Conservation (phyloP, 306 rosid genomes). For the Pyrus bretschneideri region DNA sequence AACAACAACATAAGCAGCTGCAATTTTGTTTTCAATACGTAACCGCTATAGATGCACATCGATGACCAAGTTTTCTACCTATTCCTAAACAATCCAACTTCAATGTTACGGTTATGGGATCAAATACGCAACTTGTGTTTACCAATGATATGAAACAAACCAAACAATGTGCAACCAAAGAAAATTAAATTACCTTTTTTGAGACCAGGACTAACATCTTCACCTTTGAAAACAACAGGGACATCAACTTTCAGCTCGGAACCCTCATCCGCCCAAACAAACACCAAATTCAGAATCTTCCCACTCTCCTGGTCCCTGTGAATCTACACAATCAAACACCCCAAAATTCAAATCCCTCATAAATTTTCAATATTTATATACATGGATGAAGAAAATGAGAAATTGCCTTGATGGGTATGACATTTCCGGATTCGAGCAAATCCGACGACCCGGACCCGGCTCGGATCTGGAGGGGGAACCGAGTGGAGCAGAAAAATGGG, state of each 20-base stretch:
- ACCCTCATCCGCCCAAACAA: conserved; percentile 95
- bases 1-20: neutral
- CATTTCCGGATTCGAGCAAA: conserved; percentile 65
- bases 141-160: neutral
- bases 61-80: too few relatives aligned
- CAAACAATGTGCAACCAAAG: neutral
- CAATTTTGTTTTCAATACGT: too few relatives aligned
- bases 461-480: conserved; percentile 83
- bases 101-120: neutral
- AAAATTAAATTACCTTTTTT: conserved; percentile 52
- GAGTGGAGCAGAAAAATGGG: conserved; percentile 70
- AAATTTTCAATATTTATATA: neutral
- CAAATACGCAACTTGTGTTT: neutral
- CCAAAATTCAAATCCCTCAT: neutral
- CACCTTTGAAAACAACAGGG: conserved; percentile 78
- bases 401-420: conserved; percentile 76
- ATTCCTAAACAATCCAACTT: neutral
- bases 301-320: conserved; percentile 69
- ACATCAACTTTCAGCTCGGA: conserved; percentile 71
- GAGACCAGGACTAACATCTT: conserved; percentile 70
- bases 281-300: conserved; percentile 65
- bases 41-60: too few relatives aligned
- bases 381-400: neutral
- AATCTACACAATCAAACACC: conserved; percentile 34
- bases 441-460: conserved; percentile 91